Conservation (phyloP, 2,329 filamentous ascomycete species). For the Talaromyces sp. region DNA sequence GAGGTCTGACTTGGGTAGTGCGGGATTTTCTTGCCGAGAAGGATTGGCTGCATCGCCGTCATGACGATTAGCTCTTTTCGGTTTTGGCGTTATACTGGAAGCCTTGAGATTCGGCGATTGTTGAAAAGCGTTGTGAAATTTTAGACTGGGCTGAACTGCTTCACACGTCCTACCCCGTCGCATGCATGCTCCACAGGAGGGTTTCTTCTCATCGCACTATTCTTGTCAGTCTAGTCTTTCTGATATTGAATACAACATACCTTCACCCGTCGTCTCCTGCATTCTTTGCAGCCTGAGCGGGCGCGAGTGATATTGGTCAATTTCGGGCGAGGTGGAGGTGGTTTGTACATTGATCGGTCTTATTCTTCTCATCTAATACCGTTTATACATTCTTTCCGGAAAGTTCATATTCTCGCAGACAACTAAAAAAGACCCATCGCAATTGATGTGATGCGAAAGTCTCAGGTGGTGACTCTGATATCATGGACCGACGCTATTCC, state of each 20-base stretch:
- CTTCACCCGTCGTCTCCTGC: not conserved
- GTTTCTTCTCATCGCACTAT: not conserved
- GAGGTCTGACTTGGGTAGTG: not conserved
- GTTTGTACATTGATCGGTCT: not conserved
- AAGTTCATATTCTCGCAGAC: not conserved
- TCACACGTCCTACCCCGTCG: slow-evolving; percentile 4
- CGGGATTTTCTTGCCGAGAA: not conserved
- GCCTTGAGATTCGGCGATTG: not conserved
- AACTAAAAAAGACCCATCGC: not conserved
- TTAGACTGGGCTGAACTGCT: slow-evolving; percentile 1
- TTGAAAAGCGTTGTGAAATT: not conserved
- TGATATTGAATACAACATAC: not conserved
- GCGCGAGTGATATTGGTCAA: slow-evolving; percentile 7
- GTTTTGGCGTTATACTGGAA: not conserved
- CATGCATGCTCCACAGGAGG: not conserved
- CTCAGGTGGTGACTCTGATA: not conserved
- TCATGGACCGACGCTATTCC: not conserved
- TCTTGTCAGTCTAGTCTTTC: not conserved
- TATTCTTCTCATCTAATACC: too few relatives aligned
- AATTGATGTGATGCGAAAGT: too few relatives aligned
- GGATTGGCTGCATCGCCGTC: not conserved
- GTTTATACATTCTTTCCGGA: too few relatives aligned
- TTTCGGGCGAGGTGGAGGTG: slow-evolving; percentile 1
- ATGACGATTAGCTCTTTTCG: not conserved
- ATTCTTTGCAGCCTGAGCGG: slow-evolving; percentile 6